phyloP scores from a whole-genome alignment of 2,329 filamentous ascomycete genomes.

The Corniculantispora saksenae region DNA sequence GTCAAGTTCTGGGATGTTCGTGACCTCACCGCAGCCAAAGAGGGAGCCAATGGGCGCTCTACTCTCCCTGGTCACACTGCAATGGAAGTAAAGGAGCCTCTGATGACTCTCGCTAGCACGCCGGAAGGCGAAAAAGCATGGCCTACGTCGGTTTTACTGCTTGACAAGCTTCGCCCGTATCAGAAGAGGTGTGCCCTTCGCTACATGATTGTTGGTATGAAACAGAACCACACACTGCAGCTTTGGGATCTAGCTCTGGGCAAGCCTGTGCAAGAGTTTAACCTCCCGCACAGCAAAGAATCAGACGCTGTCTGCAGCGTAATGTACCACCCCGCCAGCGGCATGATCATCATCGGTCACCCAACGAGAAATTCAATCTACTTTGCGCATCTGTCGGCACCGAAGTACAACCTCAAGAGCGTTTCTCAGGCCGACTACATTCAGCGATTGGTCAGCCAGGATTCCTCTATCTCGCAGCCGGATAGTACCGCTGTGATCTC shows the following conservation, averaged over 20 bases:
- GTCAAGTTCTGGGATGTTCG: slow-evolving; percentile 99
- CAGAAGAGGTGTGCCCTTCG: slow-evolving; percentile 85
- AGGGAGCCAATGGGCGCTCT: slow-evolving; percentile 51
- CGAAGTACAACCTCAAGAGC: slow-evolving; percentile 81
- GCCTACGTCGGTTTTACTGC: slow-evolving; percentile 92
- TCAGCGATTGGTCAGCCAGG: slow-evolving; percentile 71
- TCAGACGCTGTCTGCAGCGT: slow-evolving; percentile 98
- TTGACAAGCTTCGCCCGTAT: slow-evolving; percentile 94
- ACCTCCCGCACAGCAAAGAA: slow-evolving; percentile 92
- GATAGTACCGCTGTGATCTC: slow-evolving; percentile 97
- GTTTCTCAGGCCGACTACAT: slow-evolving; percentile 90
- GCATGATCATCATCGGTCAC: slow-evolving; percentile 92
- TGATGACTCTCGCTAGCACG: slow-evolving; percentile 84
- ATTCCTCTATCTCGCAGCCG: slow-evolving; percentile 74
- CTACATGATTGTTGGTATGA: slow-evolving; percentile 96
- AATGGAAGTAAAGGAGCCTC: slow-evolving; percentile 79
- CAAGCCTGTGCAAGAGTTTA: slow-evolving; percentile 95
- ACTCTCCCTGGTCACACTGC: slow-evolving; percentile 57
- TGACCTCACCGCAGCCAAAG: slow-evolving; percentile 62
- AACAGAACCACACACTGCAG: slow-evolving; percentile 98
- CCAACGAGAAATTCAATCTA: slow-evolving; percentile 97
- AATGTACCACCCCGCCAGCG: slow-evolving; percentile 86
- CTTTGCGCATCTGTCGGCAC: slow-evolving; percentile 92
- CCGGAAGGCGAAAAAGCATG: slow-evolving; percentile 90
- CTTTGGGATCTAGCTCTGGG: slow-evolving; percentile 95